A percentile compares a stretch with the other conserved stretches of the same genome.
Conservation (phyloP, 2,329 filamentous ascomycete genomes). For the Penicillium polonicum region DNA sequence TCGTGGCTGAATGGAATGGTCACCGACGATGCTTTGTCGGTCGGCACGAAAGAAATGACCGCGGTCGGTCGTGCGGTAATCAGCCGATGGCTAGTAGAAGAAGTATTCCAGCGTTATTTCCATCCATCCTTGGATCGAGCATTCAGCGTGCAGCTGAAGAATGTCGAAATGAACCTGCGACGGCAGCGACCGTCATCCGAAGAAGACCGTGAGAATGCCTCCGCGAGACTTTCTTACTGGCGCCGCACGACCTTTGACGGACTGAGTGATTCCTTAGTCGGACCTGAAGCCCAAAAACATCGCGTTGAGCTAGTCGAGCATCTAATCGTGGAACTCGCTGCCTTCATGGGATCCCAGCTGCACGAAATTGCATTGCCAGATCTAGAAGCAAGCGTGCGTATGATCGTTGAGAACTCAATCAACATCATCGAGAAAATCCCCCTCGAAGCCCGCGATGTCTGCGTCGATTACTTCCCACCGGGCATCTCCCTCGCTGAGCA, state of each 20-base stretch:
- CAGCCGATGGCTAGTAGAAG: constrained; percentile 83
- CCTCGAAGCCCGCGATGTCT: constrained; percentile 85
- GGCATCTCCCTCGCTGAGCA: constrained; percentile 67
- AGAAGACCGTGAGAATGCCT: constrained; percentile 86
- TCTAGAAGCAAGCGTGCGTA: constrained; percentile 81
- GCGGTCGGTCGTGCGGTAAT: constrained; percentile 88
- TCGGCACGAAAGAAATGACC: constrained; percentile 96
- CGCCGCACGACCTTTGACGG: constrained; percentile 90
- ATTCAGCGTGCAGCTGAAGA: constrained; percentile 76
- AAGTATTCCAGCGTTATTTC: constrained; percentile 88
- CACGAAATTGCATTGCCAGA: constrained; percentile 74
- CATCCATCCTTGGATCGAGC: constrained; percentile 79
- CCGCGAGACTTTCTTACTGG: constrained; percentile 87
- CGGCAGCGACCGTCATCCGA: constrained; percentile 68
- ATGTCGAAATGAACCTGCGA: constrained; percentile 84
- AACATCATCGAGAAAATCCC: constrained; percentile 83
- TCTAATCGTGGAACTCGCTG: constrained; percentile 67
- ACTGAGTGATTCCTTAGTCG: constrained; percentile 68
- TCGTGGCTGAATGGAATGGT: constrained; percentile 76
- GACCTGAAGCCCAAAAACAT: constrained; percentile 64
- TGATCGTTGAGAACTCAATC: constrained; percentile 90
- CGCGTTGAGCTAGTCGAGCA: constrained; percentile 67
- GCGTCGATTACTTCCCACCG: constrained; percentile 80
- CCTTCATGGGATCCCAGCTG: constrained; percentile 70
- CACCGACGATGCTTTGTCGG: constrained; percentile 79